Base-by-base conservation (phyloP, 352 stramenopile species). In the Pythium scleroteichum region DNA sequence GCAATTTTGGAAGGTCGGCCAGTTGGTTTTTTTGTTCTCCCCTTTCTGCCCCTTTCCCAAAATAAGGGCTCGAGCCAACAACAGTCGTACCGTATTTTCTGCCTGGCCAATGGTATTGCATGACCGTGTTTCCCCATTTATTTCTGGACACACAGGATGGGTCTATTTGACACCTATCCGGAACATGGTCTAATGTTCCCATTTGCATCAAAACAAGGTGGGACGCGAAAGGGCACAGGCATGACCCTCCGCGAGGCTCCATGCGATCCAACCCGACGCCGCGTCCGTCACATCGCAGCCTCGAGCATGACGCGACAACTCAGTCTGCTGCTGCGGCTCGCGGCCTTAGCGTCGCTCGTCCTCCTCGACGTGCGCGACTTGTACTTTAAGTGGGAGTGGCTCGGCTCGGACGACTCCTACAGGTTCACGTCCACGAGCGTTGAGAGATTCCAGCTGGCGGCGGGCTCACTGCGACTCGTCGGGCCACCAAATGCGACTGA, bases 311-410 rank as follows among this genome's bases (percentile, higher is more conserved):
- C 7, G 29, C 53, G 38, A 16, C 20, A 26, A 38, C 51, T 62
- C n/a, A 24, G 22, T n/a, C 27, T 65, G 1, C 14, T 77, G 32
- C 33, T 73, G 54, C 51, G 71, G 10, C 65, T 87, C 14, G 47
- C 72, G 6, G 35, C 66, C 10, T 41, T 85, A 40, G 47, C 74
- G 1, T n/a, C 49, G 42, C 20, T 78, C 12, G 50, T 84, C 17
- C 45, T 75, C 35, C 66, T 89, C 52, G 77, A 87, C 40, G 53
- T 62, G 48, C 75, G 79, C 6, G 79, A 89, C 39, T 53, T 89
- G 35, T 81, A 69, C 67, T 87, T 83, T 63, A 89, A 89, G 63
- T 44, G 69, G 50, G 61, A 47, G 2, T 89, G 77, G 79, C 41
- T 89, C 24, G 76, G 79, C 0, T 55, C 73, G 5, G 53, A 59